Evolutionary conservation across 140 eudicot genomes (phyloP), one percentile per base, ranked within the genome.

Genomic region (Ambrosia hybrid): DNA sequence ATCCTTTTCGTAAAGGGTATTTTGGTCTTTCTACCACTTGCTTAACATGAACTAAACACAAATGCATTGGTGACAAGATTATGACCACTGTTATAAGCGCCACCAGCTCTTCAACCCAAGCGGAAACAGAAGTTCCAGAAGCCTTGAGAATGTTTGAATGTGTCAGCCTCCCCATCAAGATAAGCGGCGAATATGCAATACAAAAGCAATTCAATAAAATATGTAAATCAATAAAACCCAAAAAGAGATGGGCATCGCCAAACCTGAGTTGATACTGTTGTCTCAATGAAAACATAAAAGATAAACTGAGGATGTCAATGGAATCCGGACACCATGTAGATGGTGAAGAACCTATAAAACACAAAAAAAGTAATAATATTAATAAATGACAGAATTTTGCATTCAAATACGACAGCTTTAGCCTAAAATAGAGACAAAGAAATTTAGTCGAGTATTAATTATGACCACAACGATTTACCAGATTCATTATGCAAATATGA

Each of bases 101-200:
- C 98, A 49, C 96, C 98, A 14, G 98, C 83, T 93, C 98, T 51
- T 97, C 97, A 79, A 91, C 92, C 98, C 98, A 91, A 30, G 97
- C 89, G 14, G 71, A 37, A 26, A 89, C 84, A 3, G 85, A 83
- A 63, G 74, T 79, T 16, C 33, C 30, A 1, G 90, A 84, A 62
- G 51, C 82, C 81, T 77, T 82, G 30, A 91, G 67, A 45, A 82
- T 70, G 66, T 34, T 81, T 87, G 45, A 93, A 93, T 6, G 90
- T 85, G 67, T 82, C 85, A 4, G 87, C 93, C 70, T 67, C 87
- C 0, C 86, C 85, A 65, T 93, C 96, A n/a, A 93, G 96, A 73
- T 71, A 73, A 30, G 34, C 34, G 34, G 2, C 34, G 2, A 30
- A 30, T 30, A 30, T 30, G 2, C 34, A 30, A 30, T 30, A 30